A percentile compares a stretch with the other conserved stretches of the same genome.
Evolutionary conservation across 495 filamentous ascomycete species (phyloP).

Genomic region (Aspergillus bridgeri): DNA sequence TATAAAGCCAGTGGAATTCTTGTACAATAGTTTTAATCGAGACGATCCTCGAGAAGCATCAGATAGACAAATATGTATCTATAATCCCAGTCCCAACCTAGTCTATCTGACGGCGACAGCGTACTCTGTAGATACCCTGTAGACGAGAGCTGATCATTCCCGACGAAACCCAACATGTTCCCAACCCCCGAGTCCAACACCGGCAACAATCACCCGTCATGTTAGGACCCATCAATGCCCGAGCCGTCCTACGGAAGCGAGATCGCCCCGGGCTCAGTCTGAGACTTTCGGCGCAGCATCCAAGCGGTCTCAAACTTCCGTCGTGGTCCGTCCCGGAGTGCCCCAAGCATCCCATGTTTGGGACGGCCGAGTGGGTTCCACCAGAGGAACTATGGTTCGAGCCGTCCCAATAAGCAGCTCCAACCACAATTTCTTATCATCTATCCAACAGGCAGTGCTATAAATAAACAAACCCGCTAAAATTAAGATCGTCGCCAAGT

Average conservation of each 20-base stretch:
- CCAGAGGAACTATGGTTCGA: conserved; percentile 7
- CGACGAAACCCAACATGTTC: not conserved
- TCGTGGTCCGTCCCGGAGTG: not conserved
- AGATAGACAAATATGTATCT: too few species aligned
- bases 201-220: not conserved
- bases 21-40: conserved; percentile 4
- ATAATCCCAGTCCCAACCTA: too few species aligned
- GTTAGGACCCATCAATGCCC: not conserved
- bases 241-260: not conserved
- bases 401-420: conserved; percentile 1
- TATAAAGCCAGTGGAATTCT: not conserved
- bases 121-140: too few species aligned
- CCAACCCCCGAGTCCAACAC: not conserved
- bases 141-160: not conserved
- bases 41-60: not conserved
- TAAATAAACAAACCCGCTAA: not conserved
- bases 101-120: too few species aligned
- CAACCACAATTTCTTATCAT: not conserved
- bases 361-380: conserved; percentile 1
- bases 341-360: conserved; percentile 4
- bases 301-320: conserved; percentile 4
- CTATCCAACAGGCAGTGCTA: too few species aligned
- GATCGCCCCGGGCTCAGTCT: not conserved
- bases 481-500: not conserved
- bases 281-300: conserved; percentile 2